A percentile compares a stretch with the other conserved stretches of the same genome.
phyloP scores from a whole-genome alignment of 345 rosid genomes.

The Moricandia arvensis region DNA sequence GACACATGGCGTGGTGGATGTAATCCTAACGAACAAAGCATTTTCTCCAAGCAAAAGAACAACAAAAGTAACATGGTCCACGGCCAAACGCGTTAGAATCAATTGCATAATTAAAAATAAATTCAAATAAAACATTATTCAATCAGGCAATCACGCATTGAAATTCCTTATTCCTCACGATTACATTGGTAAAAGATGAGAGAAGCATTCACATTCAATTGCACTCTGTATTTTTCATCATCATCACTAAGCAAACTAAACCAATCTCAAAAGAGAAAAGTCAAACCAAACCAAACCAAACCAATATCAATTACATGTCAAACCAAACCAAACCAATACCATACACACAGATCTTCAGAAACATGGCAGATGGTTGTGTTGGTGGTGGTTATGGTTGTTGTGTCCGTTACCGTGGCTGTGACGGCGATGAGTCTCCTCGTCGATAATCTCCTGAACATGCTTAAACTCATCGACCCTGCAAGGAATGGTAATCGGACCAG shows the following conservation, averaged over 20 bases:
- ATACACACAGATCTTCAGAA: conserved; percentile 23
- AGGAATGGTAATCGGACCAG: conserved; percentile 81
- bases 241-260: conserved; percentile 8
- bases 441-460: conserved; percentile 64
- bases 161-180: conserved; percentile 28
- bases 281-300: conserved; percentile 21
- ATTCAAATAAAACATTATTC: conserved; percentile 12
- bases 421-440: conserved; percentile 53
- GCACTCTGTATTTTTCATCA: conserved; percentile 27
- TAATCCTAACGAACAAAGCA: conserved; percentile 24
- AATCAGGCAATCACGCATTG: conserved; percentile 15
- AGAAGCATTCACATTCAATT: conserved; percentile 19
- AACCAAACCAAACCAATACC: conserved; percentile 20
- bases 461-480: conserved; percentile 79
- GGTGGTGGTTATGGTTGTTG: conserved; percentile 31
- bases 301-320: conserved; percentile 16
- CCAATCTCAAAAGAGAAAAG: conserved; percentile 1
- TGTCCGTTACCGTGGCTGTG: conserved; percentile 32
- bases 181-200: conserved; percentile 20
- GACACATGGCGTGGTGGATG: conserved; percentile 28
- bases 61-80: conserved; percentile 32
- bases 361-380: conserved; percentile 25
- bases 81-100: conserved; percentile 20
- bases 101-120: conserved; percentile 4
- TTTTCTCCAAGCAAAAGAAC: conserved; percentile 14